A percentile compares a stretch with the other conserved stretches of the same genome.
These are phyloP conservation scores for Penicillium roqueforti DNA, from an alignment of 495 filamentous ascomycete genomes.

Conservation along the genomic window DNA sequence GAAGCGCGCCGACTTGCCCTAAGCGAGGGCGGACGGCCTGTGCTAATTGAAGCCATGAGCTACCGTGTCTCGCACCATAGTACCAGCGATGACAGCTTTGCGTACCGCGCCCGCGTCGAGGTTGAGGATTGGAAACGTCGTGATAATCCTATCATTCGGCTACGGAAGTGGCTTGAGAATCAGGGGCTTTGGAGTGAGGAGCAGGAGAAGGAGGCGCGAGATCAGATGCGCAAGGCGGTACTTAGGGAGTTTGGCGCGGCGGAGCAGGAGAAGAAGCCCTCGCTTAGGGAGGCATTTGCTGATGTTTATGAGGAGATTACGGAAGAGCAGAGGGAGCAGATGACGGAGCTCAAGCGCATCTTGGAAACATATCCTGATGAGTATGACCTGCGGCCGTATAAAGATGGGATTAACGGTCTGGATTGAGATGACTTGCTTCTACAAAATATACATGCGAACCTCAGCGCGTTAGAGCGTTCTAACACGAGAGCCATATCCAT, in stretches of 20 bases:
- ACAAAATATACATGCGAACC: not conserved
- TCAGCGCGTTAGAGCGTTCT: not conserved
- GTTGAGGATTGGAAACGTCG: constrained; percentile 97
- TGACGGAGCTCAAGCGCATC: constrained; percentile 68
- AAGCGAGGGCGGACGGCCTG: constrained; percentile 68
- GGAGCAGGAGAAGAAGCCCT: constrained; percentile 85
- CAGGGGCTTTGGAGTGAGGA: constrained; percentile 79
- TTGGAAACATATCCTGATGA: constrained; percentile 87
- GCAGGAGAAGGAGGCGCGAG: constrained; percentile 68
- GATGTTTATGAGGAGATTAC: constrained; percentile 87
- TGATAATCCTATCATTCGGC: constrained; percentile 87
- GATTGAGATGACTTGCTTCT: constrained; percentile 1
- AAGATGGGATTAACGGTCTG: constrained; percentile 70
- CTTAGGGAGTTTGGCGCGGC: constrained; percentile 81
- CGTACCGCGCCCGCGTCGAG: constrained; percentile 88
- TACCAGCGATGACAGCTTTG: constrained; percentile 95
- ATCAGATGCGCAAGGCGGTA: constrained; percentile 64
- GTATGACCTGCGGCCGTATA: constrained; percentile 78
- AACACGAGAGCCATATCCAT: not conserved
- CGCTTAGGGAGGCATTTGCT: constrained; percentile 71
- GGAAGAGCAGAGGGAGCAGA: constrained; percentile 74
- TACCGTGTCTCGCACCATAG: constrained; percentile 97
- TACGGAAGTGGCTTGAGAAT: constrained; percentile 89
- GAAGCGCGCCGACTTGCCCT: constrained; percentile 74
- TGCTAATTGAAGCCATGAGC: constrained; percentile 94